Evolutionary conservation across 2,329 filamentous ascomycete species (phyloP).

Genomic region (Fonsecaea pedrosoi): DNA sequence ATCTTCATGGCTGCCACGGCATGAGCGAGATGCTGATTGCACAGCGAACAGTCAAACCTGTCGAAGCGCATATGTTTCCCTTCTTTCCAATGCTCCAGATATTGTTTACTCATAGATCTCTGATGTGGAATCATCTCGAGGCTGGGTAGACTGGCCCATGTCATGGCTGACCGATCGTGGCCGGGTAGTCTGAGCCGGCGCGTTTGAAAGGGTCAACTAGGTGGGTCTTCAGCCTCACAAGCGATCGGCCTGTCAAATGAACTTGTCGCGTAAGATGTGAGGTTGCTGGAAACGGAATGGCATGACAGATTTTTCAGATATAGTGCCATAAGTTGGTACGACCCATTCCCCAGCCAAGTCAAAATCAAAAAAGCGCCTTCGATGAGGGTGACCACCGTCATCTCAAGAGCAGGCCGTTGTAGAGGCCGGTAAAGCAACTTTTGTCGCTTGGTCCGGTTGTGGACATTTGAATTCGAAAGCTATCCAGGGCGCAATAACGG

Average conservation of each 20-base stretch:
- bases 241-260: slow-evolving; percentile 5
- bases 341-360: not conserved
- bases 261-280: not conserved
- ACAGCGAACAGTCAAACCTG: no score
- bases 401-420: slow-evolving; percentile 20
- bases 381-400: slow-evolving; percentile 16
- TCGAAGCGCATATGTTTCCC: not conserved
- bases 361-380: slow-evolving; percentile 6
- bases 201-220: not conserved
- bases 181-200: slow-evolving; percentile 3
- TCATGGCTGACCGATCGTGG: slow-evolving; percentile 6
- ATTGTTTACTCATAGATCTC: not conserved
- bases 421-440: not conserved
- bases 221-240: not conserved
- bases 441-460: slow-evolving; percentile 24
- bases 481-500: not conserved
- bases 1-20: not conserved
- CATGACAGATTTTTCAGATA: not conserved
- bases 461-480: slow-evolving; percentile 24
- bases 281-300: slow-evolving; percentile 6
- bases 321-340: not conserved
- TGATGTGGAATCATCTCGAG: not conserved
- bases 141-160: not conserved
- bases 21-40: not conserved
- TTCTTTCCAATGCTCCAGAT: not conserved